phyloP scores from a whole-genome alignment of 2,329 filamentous ascomycete species.

The Geoglossum cookeanum region DNA sequence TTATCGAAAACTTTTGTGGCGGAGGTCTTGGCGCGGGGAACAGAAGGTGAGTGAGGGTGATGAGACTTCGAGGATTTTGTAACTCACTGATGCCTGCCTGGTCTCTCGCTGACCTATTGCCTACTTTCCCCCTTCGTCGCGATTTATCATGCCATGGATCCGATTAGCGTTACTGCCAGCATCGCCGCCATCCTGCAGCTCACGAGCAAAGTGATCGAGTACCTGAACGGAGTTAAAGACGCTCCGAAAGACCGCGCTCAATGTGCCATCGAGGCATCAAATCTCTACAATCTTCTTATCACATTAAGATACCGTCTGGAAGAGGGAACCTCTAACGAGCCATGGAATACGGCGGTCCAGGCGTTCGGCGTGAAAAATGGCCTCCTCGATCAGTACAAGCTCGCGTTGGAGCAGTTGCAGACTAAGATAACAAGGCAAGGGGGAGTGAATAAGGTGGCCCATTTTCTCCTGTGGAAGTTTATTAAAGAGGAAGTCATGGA shows the following conservation, averaged over 20 bases:
- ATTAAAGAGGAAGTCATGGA: background rate
- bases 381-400: background rate
- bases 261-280: background rate
- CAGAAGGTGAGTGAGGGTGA: too few species aligned
- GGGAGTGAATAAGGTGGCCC: background rate
- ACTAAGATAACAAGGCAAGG: background rate
- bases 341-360: background rate
- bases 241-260: slow-evolving; percentile 2
- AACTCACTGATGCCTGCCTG: too few species aligned
- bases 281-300: background rate
- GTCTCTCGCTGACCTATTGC: too few species aligned
- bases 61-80: too few species aligned
- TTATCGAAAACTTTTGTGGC: too few species aligned
- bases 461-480: background rate
- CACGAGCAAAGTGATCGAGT: slow-evolving; percentile 1
- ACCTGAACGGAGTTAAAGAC: slow-evolving; percentile 4
- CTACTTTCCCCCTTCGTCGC: too few species aligned
- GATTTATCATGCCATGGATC: background rate
- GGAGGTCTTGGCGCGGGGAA: too few species aligned
- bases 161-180: background rate
- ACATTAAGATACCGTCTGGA: background rate
- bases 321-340: background rate
- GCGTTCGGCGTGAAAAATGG: background rate
- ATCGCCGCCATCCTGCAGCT: slow-evolving; percentile 5
- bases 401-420: background rate